Percentiles rank a stretch among this genome's conserved stretches.
Evolutionary conservation across 208 protist species (phyloP).

Genomic region (Trypanosoma caninum): DNA sequence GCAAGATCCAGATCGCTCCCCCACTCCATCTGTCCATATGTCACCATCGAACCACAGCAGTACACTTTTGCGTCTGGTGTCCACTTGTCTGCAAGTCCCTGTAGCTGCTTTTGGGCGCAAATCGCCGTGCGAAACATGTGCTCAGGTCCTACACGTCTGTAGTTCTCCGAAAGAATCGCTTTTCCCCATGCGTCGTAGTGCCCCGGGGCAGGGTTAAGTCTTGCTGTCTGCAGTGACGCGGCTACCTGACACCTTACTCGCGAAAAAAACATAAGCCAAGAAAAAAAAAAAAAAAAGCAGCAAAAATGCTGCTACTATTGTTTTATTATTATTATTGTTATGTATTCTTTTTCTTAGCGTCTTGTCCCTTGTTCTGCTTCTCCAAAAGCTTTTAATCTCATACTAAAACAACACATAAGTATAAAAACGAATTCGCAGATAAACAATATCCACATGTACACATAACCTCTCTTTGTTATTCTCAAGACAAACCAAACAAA

Average conservation of each 20-base stretch:
- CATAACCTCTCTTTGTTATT: too few relatives aligned
- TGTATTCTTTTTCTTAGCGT: too few relatives aligned
- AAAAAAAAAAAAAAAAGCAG: conserved; percentile 8
- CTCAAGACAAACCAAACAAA: too few relatives aligned
- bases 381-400: too few relatives aligned
- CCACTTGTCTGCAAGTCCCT: conserved; percentile 84
- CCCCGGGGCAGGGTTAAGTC: conserved; percentile 42
- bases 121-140: conserved; percentile 87
- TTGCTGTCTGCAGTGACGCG: conserved; percentile 11
- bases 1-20: conserved; percentile 89
- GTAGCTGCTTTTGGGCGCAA: conserved; percentile 74
- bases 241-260: not conserved
- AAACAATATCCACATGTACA: too few relatives aligned
- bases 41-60: conserved; percentile 84
- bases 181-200: conserved; percentile 82
- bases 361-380: too few relatives aligned
- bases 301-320: not conserved
- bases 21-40: conserved; percentile 89
- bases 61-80: conserved; percentile 90
- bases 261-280: not conserved
- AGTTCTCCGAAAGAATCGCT: conserved; percentile 71
- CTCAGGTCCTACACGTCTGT: conserved; percentile 74
- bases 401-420: too few relatives aligned
- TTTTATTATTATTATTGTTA: not conserved
- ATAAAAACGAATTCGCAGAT: too few relatives aligned